These are phyloP conservation scores for Yarrowia porcina DNA, from an alignment of 805 yeast genomes.

Conservation along the genomic window DNA sequence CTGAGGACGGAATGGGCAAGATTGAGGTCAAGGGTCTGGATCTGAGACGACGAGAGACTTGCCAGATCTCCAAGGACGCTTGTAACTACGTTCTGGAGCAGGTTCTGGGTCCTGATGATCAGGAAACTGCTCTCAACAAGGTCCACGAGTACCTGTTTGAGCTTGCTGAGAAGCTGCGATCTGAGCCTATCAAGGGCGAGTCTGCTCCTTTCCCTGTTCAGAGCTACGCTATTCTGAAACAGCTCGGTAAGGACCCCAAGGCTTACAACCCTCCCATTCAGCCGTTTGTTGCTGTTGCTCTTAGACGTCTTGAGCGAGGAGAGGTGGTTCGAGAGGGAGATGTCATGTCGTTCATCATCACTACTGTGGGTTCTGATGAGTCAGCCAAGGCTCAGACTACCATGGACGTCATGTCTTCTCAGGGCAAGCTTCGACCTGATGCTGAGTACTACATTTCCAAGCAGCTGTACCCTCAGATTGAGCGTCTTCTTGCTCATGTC, in stretches of 20 bases:
- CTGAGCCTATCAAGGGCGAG: conserved; percentile 46
- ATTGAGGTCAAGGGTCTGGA: conserved; percentile 95
- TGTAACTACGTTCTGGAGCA: conserved; percentile 72
- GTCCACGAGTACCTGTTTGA: conserved; percentile 69
- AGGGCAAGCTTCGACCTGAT: conserved; percentile 61
- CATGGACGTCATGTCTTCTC: conserved; percentile 56
- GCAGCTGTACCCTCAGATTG: conserved; percentile 87
- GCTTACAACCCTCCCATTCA: conserved; percentile 74
- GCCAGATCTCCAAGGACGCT: conserved; percentile 86
- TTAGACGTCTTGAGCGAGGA: conserved; percentile 75
- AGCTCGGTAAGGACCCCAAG: conserved; percentile 81
- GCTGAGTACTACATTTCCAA: conserved; percentile 75
- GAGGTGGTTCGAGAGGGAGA: conserved; percentile 84
- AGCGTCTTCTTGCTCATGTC: conserved; percentile 76
- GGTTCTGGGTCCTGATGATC: conserved; percentile 67
- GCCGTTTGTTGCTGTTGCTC: conserved; percentile 72
- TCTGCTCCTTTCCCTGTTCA: conserved; percentile 44
- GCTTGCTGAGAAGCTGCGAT: conserved; percentile 54
- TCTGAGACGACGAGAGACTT: conserved; percentile 94
- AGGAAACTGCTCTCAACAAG: conserved; percentile 68
- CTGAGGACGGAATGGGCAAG: conserved; percentile 54
- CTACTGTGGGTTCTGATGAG: conserved; percentile 44
- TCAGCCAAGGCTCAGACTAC: conserved; percentile 62
- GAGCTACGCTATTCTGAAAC: conserved; percentile 78
- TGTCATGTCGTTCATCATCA: conserved; percentile 82